Evolutionary conservation across 2,329 filamentous ascomycete genomes (phyloP), one percentile per base, ranked within the genome.

Genomic region (Monosporascus ibericus): DNA sequence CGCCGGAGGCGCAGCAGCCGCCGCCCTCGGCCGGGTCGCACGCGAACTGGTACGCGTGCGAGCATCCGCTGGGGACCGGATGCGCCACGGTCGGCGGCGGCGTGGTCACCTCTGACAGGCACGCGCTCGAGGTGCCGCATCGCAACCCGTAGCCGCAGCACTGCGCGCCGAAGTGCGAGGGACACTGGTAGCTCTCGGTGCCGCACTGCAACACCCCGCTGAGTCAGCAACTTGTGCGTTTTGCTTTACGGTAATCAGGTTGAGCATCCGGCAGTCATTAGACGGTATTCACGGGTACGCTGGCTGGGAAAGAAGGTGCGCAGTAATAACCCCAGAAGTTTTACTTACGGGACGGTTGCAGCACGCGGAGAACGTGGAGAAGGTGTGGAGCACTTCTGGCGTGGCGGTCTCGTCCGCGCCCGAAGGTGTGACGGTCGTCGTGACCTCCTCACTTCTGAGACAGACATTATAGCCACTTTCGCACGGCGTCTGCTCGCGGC

Each of bases 1-100:
- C 68, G 0, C 71, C 71, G 8, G 68, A 61, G 51, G 71, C 63
- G 61, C 80, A 84, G 62, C 80, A 84, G 11, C 78, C 76, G 15
- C 70, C 68, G 22, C 74, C 76, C 5, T 75, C 65, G 6, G 66
- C 51, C n/a, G 51, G 55, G 2, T 65, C 57, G 60, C 78, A 81
- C 15, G 64, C 49, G 52, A 73, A 65, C 60, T 79, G 75, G 34
- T 67, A 69, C 1, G 71, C 71, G 4, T 44, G 22, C 1, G 74
- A 72, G 62, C 78, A 81, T 3, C 72, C 73, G 46, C 65, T 63
- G 2, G 70, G 68, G n/a, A 71, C 55, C 42, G 68, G 64, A 0
- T 69, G 66, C 5, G 72, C 66, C 14, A 68, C 27, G 1, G 63
- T 61, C 3, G 65, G 18, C 8, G 60, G 36, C 5, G 63, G 47